A percentile compares a stretch with the other conserved stretches of the same genome.
Conservation (phyloP, 257 asterid species). For the Ilex aquifolium region DNA sequence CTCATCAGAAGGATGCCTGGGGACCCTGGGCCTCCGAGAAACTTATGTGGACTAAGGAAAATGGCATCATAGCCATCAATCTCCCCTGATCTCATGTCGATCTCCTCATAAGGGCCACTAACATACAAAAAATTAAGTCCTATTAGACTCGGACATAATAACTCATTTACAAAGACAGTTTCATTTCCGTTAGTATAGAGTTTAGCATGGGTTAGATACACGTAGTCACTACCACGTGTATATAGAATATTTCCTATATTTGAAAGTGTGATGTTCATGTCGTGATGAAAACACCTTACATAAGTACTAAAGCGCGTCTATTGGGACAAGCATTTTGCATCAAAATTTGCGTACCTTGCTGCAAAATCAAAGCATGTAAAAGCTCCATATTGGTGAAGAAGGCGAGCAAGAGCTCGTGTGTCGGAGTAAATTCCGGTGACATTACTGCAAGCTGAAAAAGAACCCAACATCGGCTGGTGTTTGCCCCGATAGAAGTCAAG, state of each 20-base stretch:
- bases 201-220: too few relatives aligned
- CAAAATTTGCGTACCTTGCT: constrained; percentile 34
- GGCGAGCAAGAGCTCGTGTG: constrained; percentile 40
- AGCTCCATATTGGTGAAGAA: constrained; percentile 55
- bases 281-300: too few relatives aligned
- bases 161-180: neutral
- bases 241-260: too few relatives aligned
- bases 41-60: constrained; percentile 55
- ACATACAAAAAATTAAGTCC: too few relatives aligned
- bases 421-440: constrained; percentile 57
- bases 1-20: constrained; percentile 59
- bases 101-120: constrained; percentile 51
- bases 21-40: constrained; percentile 74
- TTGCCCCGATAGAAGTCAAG: constrained; percentile 24
- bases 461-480: constrained; percentile 50
- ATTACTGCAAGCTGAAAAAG: constrained; percentile 80
- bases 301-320: too few relatives aligned
- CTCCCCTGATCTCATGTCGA: constrained; percentile 49
- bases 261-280: too few relatives aligned
- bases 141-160: neutral
- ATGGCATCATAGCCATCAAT: constrained; percentile 59
- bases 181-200: too few relatives aligned
- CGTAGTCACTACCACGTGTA: too few relatives aligned
- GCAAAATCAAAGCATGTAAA: constrained; percentile 69
- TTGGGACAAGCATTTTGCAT: too few relatives aligned